These are phyloP conservation scores for Leucogyrophana mollusca DNA, from an alignment of 768 basidiomycete species.

Conservation along the genomic window DNA sequence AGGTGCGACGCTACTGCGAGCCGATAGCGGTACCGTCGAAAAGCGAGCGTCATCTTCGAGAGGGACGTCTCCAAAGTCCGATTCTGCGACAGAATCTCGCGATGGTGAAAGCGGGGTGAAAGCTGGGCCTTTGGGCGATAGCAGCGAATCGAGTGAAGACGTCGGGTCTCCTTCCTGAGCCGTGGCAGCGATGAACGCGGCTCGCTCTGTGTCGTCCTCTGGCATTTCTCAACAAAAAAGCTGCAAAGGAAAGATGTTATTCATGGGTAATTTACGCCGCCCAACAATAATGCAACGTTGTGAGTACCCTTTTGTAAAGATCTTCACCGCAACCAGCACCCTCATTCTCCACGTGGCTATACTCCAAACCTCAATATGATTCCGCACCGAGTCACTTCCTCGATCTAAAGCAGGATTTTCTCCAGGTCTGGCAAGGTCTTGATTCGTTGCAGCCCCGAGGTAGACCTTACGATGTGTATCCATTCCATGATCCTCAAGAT, in stretches of 20 bases:
- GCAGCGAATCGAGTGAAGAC: conserved; percentile 42
- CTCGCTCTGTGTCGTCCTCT: conserved; percentile 11
- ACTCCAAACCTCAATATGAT: not conserved
- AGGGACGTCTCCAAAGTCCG: conserved; percentile 65
- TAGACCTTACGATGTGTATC: no score
- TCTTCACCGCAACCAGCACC: no score
- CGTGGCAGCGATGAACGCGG: conserved; percentile 6
- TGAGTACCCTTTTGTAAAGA: no score
- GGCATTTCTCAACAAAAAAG: conserved; percentile 15
- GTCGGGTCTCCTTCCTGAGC: conserved; percentile 7
- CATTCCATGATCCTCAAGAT: no score
- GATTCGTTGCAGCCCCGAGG: no score
- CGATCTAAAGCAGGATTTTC: conserved; percentile 1
- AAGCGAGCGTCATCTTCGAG: conserved; percentile 47
- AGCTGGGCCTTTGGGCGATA: conserved; percentile 44
- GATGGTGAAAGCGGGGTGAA: conserved; percentile 28
- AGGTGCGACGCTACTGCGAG: conserved; percentile 30
- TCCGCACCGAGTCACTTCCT: not conserved
- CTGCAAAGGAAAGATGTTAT: conserved; percentile 7
- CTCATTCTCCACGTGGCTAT: no score
- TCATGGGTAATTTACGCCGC: conserved; percentile 4
- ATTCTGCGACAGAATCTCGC: conserved; percentile 48
- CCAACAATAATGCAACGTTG: not conserved
- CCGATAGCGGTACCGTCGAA: conserved; percentile 47
- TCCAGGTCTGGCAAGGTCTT: conserved; percentile 5